Conservation (phyloP, 2,329 filamentous ascomycete genomes). For the Trichoderma citrinoviride region DNA sequence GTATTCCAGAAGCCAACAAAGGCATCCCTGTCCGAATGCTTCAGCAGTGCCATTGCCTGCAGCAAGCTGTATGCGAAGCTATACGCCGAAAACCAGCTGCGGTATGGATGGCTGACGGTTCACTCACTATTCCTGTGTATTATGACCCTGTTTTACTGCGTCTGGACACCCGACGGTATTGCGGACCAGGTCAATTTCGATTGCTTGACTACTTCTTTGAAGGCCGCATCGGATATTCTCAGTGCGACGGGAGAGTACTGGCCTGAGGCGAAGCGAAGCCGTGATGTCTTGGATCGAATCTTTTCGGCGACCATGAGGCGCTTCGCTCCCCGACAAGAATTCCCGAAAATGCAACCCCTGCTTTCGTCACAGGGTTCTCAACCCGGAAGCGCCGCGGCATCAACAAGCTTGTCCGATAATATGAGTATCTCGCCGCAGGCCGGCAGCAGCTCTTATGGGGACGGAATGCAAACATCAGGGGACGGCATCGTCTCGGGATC, state of each 20-base stretch:
- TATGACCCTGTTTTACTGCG: conserved; percentile 51
- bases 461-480: not conserved
- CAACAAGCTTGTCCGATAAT: not conserved
- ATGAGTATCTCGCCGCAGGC: conserved; percentile 1
- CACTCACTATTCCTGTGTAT: conserved; percentile 49
- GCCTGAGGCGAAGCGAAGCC: conserved; percentile 47
- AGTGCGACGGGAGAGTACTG: conserved; percentile 53
- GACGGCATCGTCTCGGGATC: not conserved
- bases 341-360: not conserved
- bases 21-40: conserved; percentile 42
- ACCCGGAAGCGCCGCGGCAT: not conserved
- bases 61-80: conserved; percentile 43
- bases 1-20: conserved; percentile 48
- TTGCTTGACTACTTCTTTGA: conserved; percentile 38
- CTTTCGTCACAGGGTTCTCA: not conserved
- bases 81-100: conserved; percentile 44
- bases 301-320: conserved; percentile 17
- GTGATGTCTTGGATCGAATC: conserved; percentile 41
- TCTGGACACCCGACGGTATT: conserved; percentile 42
- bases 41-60: conserved; percentile 41
- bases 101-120: conserved; percentile 49
- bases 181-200: conserved; percentile 14
- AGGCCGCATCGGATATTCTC: conserved; percentile 45
- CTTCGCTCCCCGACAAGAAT: conserved; percentile 3
- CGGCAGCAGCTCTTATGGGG: conserved; percentile 1